phyloP scores from a whole-genome alignment of 164 flowering plant species.

The Vitis cinerea region DNA sequence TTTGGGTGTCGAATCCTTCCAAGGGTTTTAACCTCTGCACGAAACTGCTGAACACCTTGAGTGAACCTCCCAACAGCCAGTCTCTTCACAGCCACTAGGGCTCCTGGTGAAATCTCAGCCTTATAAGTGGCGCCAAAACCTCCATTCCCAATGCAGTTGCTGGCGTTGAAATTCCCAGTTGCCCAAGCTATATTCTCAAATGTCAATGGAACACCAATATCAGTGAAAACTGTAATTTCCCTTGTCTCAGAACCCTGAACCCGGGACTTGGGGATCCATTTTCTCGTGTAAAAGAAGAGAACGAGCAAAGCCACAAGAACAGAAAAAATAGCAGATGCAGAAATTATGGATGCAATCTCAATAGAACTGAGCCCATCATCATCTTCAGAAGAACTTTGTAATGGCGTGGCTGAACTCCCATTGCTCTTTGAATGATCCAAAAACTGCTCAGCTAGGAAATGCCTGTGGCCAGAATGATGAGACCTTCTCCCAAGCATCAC shows the following conservation, averaged over 20 bases:
- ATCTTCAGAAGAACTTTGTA: neutral
- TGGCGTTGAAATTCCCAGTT: conserved; percentile 44
- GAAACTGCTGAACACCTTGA: conserved; percentile 59
- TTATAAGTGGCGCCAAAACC: conserved; percentile 74
- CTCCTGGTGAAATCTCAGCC: conserved; percentile 55
- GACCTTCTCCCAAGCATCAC: conserved; percentile 8
- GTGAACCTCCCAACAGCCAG: conserved; percentile 43
- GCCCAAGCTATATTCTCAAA: conserved; percentile 46
- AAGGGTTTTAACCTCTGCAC: conserved; percentile 54
- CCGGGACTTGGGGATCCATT: conserved; percentile 29
- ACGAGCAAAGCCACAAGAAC: conserved; percentile 43
- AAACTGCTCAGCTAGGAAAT: conserved; percentile 6
- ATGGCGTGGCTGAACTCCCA: conserved; percentile 9
- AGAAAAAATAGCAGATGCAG: conserved; percentile 46
- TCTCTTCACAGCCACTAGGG: conserved; percentile 56
- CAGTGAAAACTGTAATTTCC: conserved; percentile 37
- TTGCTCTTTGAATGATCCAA: conserved; percentile 1
- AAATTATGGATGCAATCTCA: conserved; percentile 49
- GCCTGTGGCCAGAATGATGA: conserved; percentile 2
- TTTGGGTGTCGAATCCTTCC: conserved; percentile 49
- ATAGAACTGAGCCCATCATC: conserved; percentile 33
- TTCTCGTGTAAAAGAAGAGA: conserved; percentile 37
- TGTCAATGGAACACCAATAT: conserved; percentile 50
- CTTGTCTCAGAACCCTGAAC: conserved; percentile 33
- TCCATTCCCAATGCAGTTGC: conserved; percentile 64